Evolutionary conservation across 2,329 filamentous ascomycete species (phyloP).

Genomic region (Alternaria sp.): DNA sequence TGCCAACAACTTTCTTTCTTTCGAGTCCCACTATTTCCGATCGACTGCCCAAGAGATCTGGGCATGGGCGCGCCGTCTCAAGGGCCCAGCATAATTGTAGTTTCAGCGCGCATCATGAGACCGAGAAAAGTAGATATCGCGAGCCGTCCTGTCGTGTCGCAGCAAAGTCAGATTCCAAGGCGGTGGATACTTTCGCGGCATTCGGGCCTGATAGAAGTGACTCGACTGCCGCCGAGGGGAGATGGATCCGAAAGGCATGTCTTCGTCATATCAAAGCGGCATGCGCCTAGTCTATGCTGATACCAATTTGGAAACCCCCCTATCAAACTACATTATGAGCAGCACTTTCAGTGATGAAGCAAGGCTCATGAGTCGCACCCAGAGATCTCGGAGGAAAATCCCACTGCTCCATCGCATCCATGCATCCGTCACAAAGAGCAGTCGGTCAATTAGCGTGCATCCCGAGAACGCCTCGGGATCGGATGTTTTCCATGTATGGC

Average conservation of each 20-base stretch:
- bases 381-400: neutral
- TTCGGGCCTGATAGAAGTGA: neutral
- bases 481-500: neutral
- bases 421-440: neutral
- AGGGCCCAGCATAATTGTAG: slow-evolving; percentile 1
- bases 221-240: neutral
- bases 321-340: neutral
- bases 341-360: neutral
- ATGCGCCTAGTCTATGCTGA: neutral
- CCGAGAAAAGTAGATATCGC: slow-evolving; percentile 7
- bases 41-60: slow-evolving; percentile 2
- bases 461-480: neutral
- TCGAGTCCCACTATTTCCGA: slow-evolving; percentile 1
- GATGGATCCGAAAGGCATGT: neutral
- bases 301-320: neutral
- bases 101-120: neutral
- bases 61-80: slow-evolving; percentile 2
- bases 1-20: slow-evolving; percentile 1
- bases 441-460: neutral
- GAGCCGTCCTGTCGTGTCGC: slow-evolving; percentile 8
- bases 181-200: neutral
- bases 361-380: neutral
- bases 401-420: neutral
- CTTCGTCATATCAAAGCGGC: neutral
- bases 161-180: neutral